Percentiles rank a stretch among this genome's conserved stretches.
These are phyloP conservation scores for Ogataea neopini DNA, from an alignment of 805 yeast genomes.

Conservation along the genomic window DNA sequence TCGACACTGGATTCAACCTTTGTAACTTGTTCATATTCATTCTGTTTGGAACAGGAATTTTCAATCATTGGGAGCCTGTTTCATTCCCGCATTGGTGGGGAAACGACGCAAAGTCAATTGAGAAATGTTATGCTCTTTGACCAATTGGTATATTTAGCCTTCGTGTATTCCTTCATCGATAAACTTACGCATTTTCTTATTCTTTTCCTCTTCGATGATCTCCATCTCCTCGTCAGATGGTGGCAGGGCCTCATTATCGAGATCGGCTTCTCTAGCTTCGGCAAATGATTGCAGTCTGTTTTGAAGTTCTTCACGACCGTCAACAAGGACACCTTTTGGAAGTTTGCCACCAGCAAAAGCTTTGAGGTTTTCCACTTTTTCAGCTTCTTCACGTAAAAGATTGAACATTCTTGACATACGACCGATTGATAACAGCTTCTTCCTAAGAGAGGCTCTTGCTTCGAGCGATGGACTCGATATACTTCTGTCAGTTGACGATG, in stretches of 20 bases:
- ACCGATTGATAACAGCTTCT: slow-evolving; percentile 89
- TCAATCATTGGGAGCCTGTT: slow-evolving; percentile 14
- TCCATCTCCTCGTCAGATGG: slow-evolving; percentile 65
- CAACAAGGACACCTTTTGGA: slow-evolving; percentile 83
- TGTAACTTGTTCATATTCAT: slow-evolving; percentile 42
- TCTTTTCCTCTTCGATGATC: slow-evolving; percentile 47
- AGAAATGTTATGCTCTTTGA: slow-evolving; percentile 47
- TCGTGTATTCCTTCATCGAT: slow-evolving; percentile 31
- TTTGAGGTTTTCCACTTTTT: slow-evolving; percentile 78
- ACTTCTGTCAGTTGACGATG: slow-evolving; percentile 17
- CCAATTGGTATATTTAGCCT: too few relatives aligned
- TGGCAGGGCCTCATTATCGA: slow-evolving; percentile 84
- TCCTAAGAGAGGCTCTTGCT: slow-evolving; percentile 54
- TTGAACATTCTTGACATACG: slow-evolving; percentile 90
- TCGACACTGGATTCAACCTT: slow-evolving; percentile 51
- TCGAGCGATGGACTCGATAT: slow-evolving; percentile 23
- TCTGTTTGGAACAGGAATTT: slow-evolving; percentile 25
- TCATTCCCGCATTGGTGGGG: slow-evolving; percentile 51
- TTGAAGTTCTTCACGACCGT: slow-evolving; percentile 80
- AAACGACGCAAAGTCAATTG: slow-evolving; percentile 43
- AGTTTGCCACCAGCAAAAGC: slow-evolving; percentile 69
- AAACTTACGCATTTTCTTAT: slow-evolving; percentile 40
- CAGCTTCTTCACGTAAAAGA: slow-evolving; percentile 84
- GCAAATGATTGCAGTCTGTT: slow-evolving; percentile 71
- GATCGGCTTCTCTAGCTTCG: slow-evolving; percentile 79